These are phyloP conservation scores for Prunus campanulata DNA, from an alignment of 306 rosid species.

Conservation along the genomic window DNA sequence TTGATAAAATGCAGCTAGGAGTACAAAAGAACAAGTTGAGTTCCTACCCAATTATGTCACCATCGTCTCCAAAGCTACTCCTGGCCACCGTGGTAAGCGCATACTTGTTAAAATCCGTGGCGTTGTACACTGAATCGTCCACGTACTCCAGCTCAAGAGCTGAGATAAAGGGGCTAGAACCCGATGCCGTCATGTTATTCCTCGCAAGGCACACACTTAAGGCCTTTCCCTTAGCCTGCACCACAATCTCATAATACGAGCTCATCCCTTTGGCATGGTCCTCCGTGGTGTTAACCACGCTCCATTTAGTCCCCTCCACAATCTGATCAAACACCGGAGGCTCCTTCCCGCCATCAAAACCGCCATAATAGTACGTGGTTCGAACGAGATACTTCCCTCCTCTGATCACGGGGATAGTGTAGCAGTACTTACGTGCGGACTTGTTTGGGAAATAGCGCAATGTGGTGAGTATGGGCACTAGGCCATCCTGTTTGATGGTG, in stretches of 20 bases:
- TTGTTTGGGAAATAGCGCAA: constrained; percentile 68
- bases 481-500: constrained; percentile 30
- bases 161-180: constrained; percentile 73
- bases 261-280: constrained; percentile 68
- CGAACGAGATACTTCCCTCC: constrained; percentile 58
- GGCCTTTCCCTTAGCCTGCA: constrained; percentile 38
- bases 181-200: constrained; percentile 38
- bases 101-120: constrained; percentile 61
- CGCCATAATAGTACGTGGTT: constrained; percentile 73
- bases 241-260: constrained; percentile 68
- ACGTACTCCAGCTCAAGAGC: constrained; percentile 68
- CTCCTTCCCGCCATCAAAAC: constrained; percentile 58
- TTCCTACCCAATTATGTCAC: constrained; percentile 52
- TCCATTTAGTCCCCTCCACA: constrained; percentile 77
- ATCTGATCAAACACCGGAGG: constrained; percentile 93
- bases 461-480: constrained; percentile 55
- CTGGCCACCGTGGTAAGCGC: constrained; percentile 70
- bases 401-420: constrained; percentile 47
- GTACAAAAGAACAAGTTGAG: not conserved
- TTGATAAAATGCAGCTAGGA: not conserved
- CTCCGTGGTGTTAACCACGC: constrained; percentile 63
- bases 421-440: constrained; percentile 62
- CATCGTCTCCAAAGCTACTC: constrained; percentile 44
- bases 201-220: constrained; percentile 79
- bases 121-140: constrained; percentile 59